Conservation (phyloP, 495 filamentous ascomycete species). For the Rhypophila decipiens region DNA sequence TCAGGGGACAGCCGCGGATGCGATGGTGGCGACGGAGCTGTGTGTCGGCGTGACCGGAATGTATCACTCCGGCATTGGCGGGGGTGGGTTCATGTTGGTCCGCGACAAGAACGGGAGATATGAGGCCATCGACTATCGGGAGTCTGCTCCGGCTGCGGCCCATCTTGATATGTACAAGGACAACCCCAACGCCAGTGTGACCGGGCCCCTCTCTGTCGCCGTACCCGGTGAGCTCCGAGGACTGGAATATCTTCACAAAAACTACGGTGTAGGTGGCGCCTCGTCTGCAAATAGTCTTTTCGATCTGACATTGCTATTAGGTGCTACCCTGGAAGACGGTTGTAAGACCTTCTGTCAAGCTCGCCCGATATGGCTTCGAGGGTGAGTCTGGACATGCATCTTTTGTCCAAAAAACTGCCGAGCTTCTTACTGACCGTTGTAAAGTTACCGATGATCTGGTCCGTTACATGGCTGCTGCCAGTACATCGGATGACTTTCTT, state of each 20-base stretch:
- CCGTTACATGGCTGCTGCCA: constrained; percentile 52
- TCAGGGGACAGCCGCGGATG: constrained; percentile 70
- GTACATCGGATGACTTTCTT: constrained; percentile 51
- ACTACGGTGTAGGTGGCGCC: constrained; percentile 42
- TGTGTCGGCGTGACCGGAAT: constrained; percentile 78
- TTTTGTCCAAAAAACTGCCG: neutral
- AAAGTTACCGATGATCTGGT: constrained; percentile 59
- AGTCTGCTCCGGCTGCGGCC: constrained; percentile 74
- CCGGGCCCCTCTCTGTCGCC: constrained; percentile 45
- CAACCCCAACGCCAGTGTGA: constrained; percentile 29
- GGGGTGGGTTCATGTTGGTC: constrained; percentile 83
- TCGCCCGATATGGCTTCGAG: constrained; percentile 68
- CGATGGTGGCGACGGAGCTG: constrained; percentile 63
- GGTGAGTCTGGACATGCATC: constrained; percentile 11
- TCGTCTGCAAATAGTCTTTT: neutral
- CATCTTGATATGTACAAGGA: constrained; percentile 70
- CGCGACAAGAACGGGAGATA: constrained; percentile 56
- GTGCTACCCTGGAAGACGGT: constrained; percentile 38
- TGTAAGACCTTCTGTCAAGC: constrained; percentile 62
- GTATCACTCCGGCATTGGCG: constrained; percentile 84
- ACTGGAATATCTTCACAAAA: constrained; percentile 64
- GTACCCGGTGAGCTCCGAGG: constrained; percentile 81
- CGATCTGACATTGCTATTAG: neutral
- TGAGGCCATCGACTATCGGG: constrained; percentile 79
- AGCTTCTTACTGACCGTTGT: constrained; percentile 4